Percentiles rank a stretch among this genome's conserved stretches.
These are phyloP conservation scores for Penicillium sp. DNA, from an alignment of 2,329 filamentous ascomycete species.

Conservation along the genomic window DNA sequence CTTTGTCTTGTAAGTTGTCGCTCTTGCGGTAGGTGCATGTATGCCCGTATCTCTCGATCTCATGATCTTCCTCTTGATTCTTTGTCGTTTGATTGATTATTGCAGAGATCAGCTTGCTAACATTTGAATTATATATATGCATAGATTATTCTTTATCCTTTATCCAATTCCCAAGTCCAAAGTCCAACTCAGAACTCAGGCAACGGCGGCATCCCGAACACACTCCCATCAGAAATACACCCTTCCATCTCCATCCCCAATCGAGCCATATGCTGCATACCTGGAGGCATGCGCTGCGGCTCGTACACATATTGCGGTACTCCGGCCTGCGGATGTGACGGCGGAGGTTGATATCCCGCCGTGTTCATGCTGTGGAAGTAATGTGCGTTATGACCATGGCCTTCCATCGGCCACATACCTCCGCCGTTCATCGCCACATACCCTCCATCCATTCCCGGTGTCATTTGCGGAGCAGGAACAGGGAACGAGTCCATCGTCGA, in stretches of 20 bases:
- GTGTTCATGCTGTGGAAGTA: slow-evolving; percentile 15
- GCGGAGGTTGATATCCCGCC: slow-evolving; percentile 20
- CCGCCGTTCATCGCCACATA: slow-evolving; percentile 23
- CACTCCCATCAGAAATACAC: slow-evolving; percentile 31
- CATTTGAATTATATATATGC: background rate
- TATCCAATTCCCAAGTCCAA: background rate
- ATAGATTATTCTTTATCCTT: too few species aligned
- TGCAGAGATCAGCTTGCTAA: background rate
- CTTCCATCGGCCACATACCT: slow-evolving; percentile 26
- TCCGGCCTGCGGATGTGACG: slow-evolving; percentile 16
- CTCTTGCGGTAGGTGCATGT: background rate
- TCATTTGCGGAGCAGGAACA: slow-evolving; percentile 15
- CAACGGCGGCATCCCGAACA: slow-evolving; percentile 29
- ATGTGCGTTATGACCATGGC: slow-evolving; percentile 1
- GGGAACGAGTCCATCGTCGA: slow-evolving; percentile 16
- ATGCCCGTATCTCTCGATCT: background rate
- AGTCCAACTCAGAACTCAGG: slow-evolving; percentile 24
- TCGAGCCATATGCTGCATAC: slow-evolving; percentile 14
- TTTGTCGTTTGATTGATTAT: background rate
- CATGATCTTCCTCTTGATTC: background rate
- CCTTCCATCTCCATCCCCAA: slow-evolving; percentile 32
- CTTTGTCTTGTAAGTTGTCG: too few species aligned
- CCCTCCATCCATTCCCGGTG: slow-evolving; percentile 19
- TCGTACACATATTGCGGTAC: slow-evolving; percentile 27
- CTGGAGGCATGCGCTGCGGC: slow-evolving; percentile 19